A percentile compares a stretch with the other conserved stretches of the same genome.
phyloP scores from a whole-genome alignment of 768 basidiomycete genomes.

The Tubosaeta sp. region DNA sequence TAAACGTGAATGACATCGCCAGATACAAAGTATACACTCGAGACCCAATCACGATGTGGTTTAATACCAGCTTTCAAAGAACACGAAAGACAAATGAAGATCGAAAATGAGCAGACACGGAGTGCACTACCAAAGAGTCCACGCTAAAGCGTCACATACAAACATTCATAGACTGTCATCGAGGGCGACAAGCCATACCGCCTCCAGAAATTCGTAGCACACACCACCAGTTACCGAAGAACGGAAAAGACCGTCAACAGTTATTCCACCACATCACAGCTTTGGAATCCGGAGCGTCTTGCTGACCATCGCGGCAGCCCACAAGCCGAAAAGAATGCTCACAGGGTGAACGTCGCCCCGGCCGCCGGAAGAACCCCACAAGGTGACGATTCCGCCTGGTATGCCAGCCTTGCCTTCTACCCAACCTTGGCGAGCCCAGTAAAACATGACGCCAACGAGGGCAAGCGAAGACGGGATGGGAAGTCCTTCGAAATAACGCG shows the following conservation, averaged over 20 bases:
- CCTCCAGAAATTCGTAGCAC: conserved; percentile 4
- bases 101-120: background rate
- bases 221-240: conserved; percentile 1
- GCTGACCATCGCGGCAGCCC: conserved; percentile 98
- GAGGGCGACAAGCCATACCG: background rate
- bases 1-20: too few relatives aligned
- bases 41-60: background rate
- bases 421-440: conserved; percentile 83
- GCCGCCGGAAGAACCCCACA: conserved; percentile 70
- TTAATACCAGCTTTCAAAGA: background rate
- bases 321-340: conserved; percentile 71
- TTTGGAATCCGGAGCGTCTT: conserved; percentile 92
- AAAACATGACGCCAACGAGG: conserved; percentile 74
- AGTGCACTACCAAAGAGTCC: conserved; percentile 3
- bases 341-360: conserved; percentile 83
- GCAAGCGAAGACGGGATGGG: conserved; percentile 90
- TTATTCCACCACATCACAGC: conserved; percentile 35
- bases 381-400: conserved; percentile 66
- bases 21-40: background rate
- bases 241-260: background rate
- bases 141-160: conserved; percentile 6
- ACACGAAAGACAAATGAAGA: background rate
- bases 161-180: conserved; percentile 9
- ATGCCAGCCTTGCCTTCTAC: conserved; percentile 73
- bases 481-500: conserved; percentile 94